Percentiles rank a stretch among this genome's conserved stretches.
Conservation (phyloP, 1,284 basidiomycete species). For the Boletus smithii region DNA sequence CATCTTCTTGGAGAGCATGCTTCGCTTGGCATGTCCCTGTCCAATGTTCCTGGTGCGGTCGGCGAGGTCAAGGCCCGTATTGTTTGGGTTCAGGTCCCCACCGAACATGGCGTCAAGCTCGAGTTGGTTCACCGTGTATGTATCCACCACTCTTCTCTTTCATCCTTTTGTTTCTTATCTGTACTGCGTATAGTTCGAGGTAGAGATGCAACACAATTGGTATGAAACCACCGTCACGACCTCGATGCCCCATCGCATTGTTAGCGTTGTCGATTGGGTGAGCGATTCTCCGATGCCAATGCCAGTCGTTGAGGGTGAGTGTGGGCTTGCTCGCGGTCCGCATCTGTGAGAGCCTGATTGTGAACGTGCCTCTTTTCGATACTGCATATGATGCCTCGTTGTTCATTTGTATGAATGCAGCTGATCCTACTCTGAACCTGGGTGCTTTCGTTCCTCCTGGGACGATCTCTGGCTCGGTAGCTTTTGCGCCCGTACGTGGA, state of each 20-base stretch:
- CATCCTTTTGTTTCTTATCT: not conserved
- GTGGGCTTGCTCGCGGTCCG: too few relatives aligned
- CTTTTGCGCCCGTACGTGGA: slow-evolving; percentile 6
- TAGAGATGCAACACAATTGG: slow-evolving; percentile 87
- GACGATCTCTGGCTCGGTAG: slow-evolving; percentile 18
- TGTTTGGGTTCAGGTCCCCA: slow-evolving; percentile 71
- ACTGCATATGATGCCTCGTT: too few relatives aligned
- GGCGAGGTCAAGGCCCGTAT: slow-evolving; percentile 70
- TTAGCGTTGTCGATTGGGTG: slow-evolving; percentile 82
- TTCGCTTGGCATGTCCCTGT: slow-evolving; percentile 30
- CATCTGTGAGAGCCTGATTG: too few relatives aligned
- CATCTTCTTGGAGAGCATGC: slow-evolving; percentile 52
- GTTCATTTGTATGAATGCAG: too few relatives aligned
- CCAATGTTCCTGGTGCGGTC: slow-evolving; percentile 65
- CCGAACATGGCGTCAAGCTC: slow-evolving; percentile 49
- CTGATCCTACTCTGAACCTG: too few relatives aligned
- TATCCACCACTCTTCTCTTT: not conserved
- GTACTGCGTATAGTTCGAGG: slow-evolving; percentile 54
- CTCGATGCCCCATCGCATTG: slow-evolving; percentile 60
- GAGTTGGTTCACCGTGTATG: slow-evolving; percentile 49
- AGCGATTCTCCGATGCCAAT: slow-evolving; percentile 58
- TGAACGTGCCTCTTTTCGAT: too few relatives aligned
- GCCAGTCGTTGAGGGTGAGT: slow-evolving; percentile 18
- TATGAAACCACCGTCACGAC: slow-evolving; percentile 73
- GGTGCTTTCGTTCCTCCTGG: slow-evolving; percentile 25